Conservation (phyloP, 805 yeast genomes). For the Candida sakaeoensis region DNA sequence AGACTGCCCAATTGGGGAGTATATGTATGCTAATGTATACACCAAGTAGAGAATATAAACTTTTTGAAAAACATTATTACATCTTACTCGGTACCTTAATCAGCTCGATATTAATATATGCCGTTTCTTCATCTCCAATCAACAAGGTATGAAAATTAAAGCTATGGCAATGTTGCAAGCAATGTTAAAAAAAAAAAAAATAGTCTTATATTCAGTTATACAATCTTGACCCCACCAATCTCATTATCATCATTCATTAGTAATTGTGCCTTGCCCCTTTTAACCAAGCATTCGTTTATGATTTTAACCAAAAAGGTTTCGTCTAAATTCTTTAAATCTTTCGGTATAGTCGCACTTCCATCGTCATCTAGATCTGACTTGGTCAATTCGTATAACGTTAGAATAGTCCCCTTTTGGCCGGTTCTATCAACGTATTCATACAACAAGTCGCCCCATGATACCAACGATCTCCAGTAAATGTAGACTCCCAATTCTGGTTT, state of each 20-base stretch:
- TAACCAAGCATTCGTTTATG: conserved; percentile 51
- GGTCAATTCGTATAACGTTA: conserved; percentile 78
- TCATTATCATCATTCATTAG: conserved; percentile 55
- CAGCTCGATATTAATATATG: conserved; percentile 3
- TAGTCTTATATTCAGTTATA: conserved; percentile 27
- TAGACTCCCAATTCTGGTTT: conserved; percentile 65
- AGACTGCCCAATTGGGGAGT: conserved; percentile 18
- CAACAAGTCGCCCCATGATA: conserved; percentile 36
- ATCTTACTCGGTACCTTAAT: conserved; percentile 9
- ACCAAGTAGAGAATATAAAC: conserved; percentile 9
- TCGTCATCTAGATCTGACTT: conserved; percentile 40
- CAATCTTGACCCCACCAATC: conserved; percentile 76
- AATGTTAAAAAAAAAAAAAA: no score
- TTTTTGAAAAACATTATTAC: not conserved
- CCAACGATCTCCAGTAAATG: conserved; percentile 57
- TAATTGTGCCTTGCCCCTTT: conserved; percentile 69
- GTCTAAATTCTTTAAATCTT: conserved; percentile 65
- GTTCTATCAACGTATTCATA: conserved; percentile 50
- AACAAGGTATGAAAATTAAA: not conserved
- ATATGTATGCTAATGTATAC: conserved; percentile 23
- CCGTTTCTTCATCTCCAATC: conserved; percentile 2
- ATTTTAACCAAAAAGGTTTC: conserved; percentile 49
- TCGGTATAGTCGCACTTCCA: conserved; percentile 31
- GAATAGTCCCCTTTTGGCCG: conserved; percentile 72
- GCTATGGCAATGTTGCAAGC: conserved; percentile 1